phyloP scores from a whole-genome alignment of 148 eudicot species.

The Agrostemma githago region DNA sequence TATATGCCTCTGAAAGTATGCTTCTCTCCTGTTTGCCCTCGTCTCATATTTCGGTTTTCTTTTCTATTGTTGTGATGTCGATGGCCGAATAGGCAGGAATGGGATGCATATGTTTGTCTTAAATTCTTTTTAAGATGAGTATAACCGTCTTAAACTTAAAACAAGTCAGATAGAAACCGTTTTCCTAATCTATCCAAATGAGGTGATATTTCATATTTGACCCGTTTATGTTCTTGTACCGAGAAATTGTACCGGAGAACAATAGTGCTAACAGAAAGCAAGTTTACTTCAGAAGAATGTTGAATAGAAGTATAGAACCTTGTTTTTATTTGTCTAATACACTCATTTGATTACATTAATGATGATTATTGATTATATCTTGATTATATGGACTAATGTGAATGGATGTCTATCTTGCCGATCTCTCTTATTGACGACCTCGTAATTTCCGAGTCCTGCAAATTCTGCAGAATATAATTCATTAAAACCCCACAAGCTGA shows the following conservation, averaged over 20 bases:
- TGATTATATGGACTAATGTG: background rate
- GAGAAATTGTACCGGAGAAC: background rate
- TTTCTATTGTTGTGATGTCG: background rate
- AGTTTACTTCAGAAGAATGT: background rate
- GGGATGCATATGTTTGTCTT: background rate
- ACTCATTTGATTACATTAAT: background rate
- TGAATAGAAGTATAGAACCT: too few species aligned
- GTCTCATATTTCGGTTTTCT: background rate
- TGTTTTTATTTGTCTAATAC: background rate
- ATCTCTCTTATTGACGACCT: background rate
- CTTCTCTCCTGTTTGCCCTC: background rate
- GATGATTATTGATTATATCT: too few species aligned
- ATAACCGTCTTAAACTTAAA: too few species aligned
- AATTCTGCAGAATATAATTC: background rate
- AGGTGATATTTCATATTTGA: background rate
- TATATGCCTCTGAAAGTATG: too few species aligned
- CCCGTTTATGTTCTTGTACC: background rate
- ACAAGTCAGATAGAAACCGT: too few species aligned
- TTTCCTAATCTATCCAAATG: too few species aligned
- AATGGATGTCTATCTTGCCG: background rate
- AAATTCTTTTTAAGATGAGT: too few species aligned
- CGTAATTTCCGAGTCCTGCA: conserved; percentile 6
- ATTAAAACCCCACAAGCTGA: background rate
- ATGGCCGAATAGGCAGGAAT: background rate
- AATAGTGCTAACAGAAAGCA: conserved; percentile 3